Percentiles rank a stretch among this genome's conserved stretches.
phyloP scores from a whole-genome alignment of 257 asterid species.

The Gynochthodes officinalis region DNA sequence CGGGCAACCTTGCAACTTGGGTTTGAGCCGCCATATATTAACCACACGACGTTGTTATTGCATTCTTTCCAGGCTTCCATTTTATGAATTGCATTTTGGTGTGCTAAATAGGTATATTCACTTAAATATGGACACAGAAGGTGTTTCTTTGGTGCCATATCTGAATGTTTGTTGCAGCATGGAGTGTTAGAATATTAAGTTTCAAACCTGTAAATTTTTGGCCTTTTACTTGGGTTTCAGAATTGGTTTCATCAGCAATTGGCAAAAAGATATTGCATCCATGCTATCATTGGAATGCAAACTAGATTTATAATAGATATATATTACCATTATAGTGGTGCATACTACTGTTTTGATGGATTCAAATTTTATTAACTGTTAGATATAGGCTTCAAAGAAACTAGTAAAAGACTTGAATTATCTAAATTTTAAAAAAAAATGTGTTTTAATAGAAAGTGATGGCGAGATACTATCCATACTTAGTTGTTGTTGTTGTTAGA shows the following conservation, averaged over 20 bases:
- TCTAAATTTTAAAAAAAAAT: too few species aligned
- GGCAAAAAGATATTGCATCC: not conserved
- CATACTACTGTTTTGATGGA: not conserved
- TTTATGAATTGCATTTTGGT: constrained; percentile 92
- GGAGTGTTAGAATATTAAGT: too few species aligned
- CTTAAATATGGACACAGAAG: not conserved
- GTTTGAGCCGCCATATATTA: constrained; percentile 69
- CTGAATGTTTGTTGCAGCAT: constrained; percentile 4
- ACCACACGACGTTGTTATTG: constrained; percentile 97
- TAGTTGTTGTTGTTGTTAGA: too few species aligned
- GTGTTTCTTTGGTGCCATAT: not conserved
- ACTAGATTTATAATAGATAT: not conserved
- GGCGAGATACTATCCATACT: too few species aligned
- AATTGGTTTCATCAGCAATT: not conserved
- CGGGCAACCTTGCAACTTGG: constrained; percentile 47
- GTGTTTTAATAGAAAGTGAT: too few species aligned
- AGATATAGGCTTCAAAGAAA: too few species aligned
- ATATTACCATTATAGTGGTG: not conserved
- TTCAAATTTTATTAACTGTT: not conserved
- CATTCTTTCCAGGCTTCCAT: constrained; percentile 93
- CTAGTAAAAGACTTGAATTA: too few species aligned
- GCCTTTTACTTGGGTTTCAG: not conserved
- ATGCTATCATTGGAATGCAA: not conserved
- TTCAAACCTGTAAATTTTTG: not conserved
- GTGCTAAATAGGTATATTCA: constrained; percentile 72